phyloP scores from a whole-genome alignment of 352 stramenopile species.

The Globisporangium paddicum region DNA sequence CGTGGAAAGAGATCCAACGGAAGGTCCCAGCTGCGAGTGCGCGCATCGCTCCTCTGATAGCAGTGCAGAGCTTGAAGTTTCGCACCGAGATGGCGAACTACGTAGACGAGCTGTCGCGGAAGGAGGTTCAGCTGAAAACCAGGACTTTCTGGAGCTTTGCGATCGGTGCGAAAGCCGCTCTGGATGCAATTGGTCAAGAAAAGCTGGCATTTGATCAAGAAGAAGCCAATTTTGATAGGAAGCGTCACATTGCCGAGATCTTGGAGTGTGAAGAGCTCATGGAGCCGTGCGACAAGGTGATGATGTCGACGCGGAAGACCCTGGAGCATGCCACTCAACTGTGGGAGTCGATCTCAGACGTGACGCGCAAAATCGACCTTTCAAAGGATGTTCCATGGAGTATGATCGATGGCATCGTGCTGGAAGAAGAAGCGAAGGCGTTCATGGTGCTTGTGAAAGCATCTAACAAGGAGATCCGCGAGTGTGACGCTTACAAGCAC shows the following conservation, averaged over 20 bases:
- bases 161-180: constrained; percentile 33
- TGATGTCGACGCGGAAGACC: constrained; percentile 72
- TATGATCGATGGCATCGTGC: constrained; percentile 85
- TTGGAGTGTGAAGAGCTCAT: constrained; percentile 92
- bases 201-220: constrained; percentile 32
- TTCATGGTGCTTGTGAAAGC: constrained; percentile 87
- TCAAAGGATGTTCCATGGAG: constrained; percentile 89
- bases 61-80: constrained; percentile 57
- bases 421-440: constrained; percentile 93
- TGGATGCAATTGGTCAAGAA: constrained; percentile 42
- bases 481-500: constrained; percentile 90
- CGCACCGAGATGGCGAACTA: constrained; percentile 81
- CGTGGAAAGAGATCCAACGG: constrained; percentile 58
- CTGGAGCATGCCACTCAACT: constrained; percentile 76
- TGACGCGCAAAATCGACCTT: constrained; percentile 87
- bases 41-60: constrained; percentile 61
- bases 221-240: constrained; percentile 35
- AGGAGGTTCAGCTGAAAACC: constrained; percentile 42
- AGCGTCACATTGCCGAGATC: constrained; percentile 88
- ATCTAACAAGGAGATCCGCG: constrained; percentile 84
- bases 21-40: constrained; percentile 61
- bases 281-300: constrained; percentile 64
- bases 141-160: constrained; percentile 65
- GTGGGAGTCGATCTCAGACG: constrained; percentile 83
- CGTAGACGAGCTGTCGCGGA: constrained; percentile 61